Conservation (phyloP, 2,329 filamentous ascomycete species). For the Aspergillus niger region DNA sequence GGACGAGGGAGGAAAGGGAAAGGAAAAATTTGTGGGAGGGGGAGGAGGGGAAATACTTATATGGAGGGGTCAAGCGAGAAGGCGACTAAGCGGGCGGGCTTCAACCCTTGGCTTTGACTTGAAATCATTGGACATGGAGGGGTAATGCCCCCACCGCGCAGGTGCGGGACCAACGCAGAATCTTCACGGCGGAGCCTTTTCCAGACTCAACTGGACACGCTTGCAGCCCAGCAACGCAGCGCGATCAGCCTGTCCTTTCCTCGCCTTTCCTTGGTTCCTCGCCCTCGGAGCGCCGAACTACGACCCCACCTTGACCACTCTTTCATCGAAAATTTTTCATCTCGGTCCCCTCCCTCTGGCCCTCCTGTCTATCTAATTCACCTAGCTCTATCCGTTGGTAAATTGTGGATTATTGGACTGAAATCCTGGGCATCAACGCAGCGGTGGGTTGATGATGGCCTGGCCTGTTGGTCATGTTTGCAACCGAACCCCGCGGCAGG, state of each 20-base stretch:
- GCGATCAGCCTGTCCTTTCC: slow-evolving; percentile 4
- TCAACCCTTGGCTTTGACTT: slow-evolving; percentile 33
- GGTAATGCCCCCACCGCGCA: slow-evolving; percentile 29
- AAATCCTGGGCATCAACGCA: slow-evolving; percentile 44
- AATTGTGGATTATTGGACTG: slow-evolving; percentile 23
- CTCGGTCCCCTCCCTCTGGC: slow-evolving; percentile 5
- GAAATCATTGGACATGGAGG: slow-evolving; percentile 33
- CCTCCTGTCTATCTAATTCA: slow-evolving; percentile 19
- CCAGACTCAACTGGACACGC: slow-evolving; percentile 13
- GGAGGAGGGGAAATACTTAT: slow-evolving; percentile 49
- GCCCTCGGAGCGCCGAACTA: slow-evolving; percentile 20
- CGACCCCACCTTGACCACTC: slow-evolving; percentile 23
- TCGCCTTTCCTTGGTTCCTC: slow-evolving; percentile 31
- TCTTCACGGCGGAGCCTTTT: slow-evolving; percentile 33
- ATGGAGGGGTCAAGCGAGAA: slow-evolving; percentile 50
- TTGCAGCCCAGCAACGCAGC: slow-evolving; percentile 12
- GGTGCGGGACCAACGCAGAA: slow-evolving; percentile 34
- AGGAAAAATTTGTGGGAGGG: slow-evolving; percentile 44
- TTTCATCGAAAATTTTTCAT: slow-evolving; percentile 25
- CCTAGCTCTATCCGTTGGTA: slow-evolving; percentile 14
- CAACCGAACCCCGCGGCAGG: slow-evolving; percentile 27
- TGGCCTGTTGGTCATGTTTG: slow-evolving; percentile 23
- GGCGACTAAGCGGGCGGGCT: slow-evolving; percentile 39
- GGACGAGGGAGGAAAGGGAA: slow-evolving; percentile 42
- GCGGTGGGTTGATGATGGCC: slow-evolving; percentile 22